Base-by-base conservation (phyloP, 331 rosid species). In the Arachis monticola region DNA sequence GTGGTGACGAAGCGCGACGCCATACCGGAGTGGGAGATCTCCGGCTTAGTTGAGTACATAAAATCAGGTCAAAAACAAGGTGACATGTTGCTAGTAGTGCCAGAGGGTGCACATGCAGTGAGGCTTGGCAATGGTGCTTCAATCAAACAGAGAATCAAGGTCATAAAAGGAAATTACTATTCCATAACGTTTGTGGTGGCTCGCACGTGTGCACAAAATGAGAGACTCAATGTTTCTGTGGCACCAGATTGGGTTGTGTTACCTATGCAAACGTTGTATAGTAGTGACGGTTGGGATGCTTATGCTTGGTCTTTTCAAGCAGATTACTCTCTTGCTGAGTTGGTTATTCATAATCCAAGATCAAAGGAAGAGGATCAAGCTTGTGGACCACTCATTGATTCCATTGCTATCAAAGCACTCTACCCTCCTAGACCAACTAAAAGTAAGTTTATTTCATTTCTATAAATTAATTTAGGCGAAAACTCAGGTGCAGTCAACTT, bases 291-390 rank as follows among this genome's bases (percentile, higher is more conserved):
- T 8, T 90, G 93, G 93, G 96, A 90, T 53, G 78, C 89, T 0
- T 90, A 90, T 73, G 89, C 93, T 1, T 88, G 96, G 96, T 91
- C 96, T 8, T 90, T 90, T 66, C 89, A 79, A 74, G 90, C 91
- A 47, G 83, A 75, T 1, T 63, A 45, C n/a, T 47, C 72, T 4
- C 73, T 46, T 32, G 80, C 73, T 0, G 96, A 81, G 9, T 68
- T 90, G 69, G 65, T 88, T 14, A 62, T 90, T 30, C 96, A 90
- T 46, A 90, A 90, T 75, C 96, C 96, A 0, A 91, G 96, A 0
- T 88, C 67, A 2, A 5, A 55, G 0, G 91, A 90, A 72, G 96
- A 55, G 30, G 60, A 51, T 4, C 17, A n/a, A 5, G 60, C 60
- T 55, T 55, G 60, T 14, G 60, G 60, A 83, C 96, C 96, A 0